A percentile compares a stretch with the other conserved stretches of the same genome.
Evolutionary conservation across 345 rosid genomes (phyloP).

Genomic region (Euphorbia tirucalli): DNA sequence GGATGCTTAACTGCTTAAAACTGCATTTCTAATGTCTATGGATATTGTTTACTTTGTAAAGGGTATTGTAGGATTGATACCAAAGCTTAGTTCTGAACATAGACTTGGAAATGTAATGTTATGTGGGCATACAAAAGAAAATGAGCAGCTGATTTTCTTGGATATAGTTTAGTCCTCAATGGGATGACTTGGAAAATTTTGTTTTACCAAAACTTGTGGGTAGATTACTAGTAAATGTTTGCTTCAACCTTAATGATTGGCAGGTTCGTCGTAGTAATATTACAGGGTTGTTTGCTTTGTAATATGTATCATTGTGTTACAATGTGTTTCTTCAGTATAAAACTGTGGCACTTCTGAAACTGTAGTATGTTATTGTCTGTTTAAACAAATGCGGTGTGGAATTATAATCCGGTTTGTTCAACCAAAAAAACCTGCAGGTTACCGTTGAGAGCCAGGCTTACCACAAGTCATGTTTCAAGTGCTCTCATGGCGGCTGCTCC

Average conservation of each 20-base stretch:
- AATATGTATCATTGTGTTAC: too few relatives aligned
- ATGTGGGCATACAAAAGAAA: neutral
- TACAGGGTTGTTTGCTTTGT: too few relatives aligned
- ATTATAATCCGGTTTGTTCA: neutral
- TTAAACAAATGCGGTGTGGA: too few relatives aligned
- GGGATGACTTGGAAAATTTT: neutral
- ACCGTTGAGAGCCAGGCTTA: conserved; percentile 85
- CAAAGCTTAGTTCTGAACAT: neutral
- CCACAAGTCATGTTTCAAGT: conserved; percentile 93
- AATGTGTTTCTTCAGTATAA: too few relatives aligned
- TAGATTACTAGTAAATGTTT: too few relatives aligned
- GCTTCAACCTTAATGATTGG: too few relatives aligned
- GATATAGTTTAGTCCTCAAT: neutral
- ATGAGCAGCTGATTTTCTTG: neutral
- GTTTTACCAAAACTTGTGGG: neutral
- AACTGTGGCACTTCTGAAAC: too few relatives aligned
- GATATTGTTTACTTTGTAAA: too few relatives aligned
- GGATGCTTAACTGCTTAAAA: neutral
- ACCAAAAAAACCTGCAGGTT: conserved; percentile 43
- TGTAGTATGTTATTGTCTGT: too few relatives aligned
- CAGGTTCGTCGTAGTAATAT: too few relatives aligned
- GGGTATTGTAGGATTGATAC: neutral
- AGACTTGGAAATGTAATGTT: neutral
- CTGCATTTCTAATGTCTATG: too few relatives aligned
- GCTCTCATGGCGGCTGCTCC: conserved; percentile 96